Conservation (phyloP, 495 filamentous ascomycete species). For the Ramalina intermedia region DNA sequence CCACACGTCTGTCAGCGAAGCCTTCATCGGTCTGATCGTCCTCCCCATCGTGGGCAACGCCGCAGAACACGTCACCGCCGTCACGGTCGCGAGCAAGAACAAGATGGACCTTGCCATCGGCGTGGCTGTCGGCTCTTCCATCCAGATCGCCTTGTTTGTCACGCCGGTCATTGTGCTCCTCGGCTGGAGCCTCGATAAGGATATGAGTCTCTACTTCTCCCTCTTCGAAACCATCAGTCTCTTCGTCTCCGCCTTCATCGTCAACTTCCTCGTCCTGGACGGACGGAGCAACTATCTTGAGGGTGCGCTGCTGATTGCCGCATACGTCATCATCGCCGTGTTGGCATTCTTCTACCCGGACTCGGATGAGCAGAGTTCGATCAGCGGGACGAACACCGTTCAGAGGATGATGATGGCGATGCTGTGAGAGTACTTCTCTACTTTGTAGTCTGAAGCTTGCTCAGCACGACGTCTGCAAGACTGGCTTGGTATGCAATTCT, state of each 20-base stretch:
- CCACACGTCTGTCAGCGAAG: slow-evolving; percentile 49
- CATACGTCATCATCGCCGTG: slow-evolving; percentile 67
- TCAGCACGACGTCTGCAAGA: not conserved
- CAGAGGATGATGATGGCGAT: slow-evolving; percentile 48
- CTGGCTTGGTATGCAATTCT: not conserved
- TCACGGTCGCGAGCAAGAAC: slow-evolving; percentile 80
- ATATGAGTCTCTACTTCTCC: slow-evolving; percentile 84
- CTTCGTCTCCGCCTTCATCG: slow-evolving; percentile 70
- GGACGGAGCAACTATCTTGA: slow-evolving; percentile 83
- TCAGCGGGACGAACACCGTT: slow-evolving; percentile 14
- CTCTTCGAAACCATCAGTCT: slow-evolving; percentile 80
- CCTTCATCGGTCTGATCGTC: slow-evolving; percentile 81
- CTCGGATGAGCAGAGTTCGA: slow-evolving; percentile 30
- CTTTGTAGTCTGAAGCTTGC: not conserved
- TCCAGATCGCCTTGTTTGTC: slow-evolving; percentile 82
- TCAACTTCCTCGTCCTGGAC: slow-evolving; percentile 82
- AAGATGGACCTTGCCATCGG: slow-evolving; percentile 94
- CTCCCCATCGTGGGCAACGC: slow-evolving; percentile 86
- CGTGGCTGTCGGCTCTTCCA: slow-evolving; percentile 74
- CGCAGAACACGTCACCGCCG: slow-evolving; percentile 82
- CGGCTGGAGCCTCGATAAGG: slow-evolving; percentile 70
- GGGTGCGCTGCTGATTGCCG: slow-evolving; percentile 64
- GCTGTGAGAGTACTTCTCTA: slow-evolving; percentile 16
- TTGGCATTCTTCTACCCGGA: slow-evolving; percentile 52
- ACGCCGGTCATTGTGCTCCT: slow-evolving; percentile 79